Conservation (phyloP, 2,329 filamentous ascomycete species). For the Nannizziopsis arthrosporioides region DNA sequence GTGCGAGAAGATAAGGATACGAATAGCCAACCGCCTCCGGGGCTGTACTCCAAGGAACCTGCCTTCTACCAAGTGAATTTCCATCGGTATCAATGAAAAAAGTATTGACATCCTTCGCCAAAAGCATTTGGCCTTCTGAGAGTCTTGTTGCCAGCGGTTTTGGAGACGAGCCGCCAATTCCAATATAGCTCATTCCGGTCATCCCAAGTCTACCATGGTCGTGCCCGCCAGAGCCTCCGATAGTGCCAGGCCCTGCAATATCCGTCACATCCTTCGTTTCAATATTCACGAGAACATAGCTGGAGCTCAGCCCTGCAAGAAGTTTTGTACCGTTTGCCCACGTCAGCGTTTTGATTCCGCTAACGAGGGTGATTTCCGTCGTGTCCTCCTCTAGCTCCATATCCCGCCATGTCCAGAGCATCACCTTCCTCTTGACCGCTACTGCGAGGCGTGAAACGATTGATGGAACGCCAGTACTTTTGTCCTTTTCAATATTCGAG, state of each 20-base stretch:
- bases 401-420: conserved; percentile 93
- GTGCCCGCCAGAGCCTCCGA: conserved; percentile 52
- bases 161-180: conserved; percentile 79
- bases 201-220: conserved; percentile 69
- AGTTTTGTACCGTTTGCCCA: conserved; percentile 83
- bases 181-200: conserved; percentile 91
- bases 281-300: conserved; percentile 82
- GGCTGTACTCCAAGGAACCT: conserved; percentile 82
- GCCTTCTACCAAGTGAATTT: conserved; percentile 66
- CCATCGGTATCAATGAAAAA: conserved; percentile 79
- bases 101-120: conserved; percentile 97
- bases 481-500: conserved; percentile 87
- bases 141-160: conserved; percentile 78
- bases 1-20: conserved; percentile 83
- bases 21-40: conserved; percentile 91
- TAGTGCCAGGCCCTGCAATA: conserved; percentile 63
- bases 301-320: conserved; percentile 80
- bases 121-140: conserved; percentile 67
- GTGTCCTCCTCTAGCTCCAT: conserved; percentile 66
- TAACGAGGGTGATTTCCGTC: conserved; percentile 65
- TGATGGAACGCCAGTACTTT: conserved; percentile 73
- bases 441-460: conserved; percentile 88
- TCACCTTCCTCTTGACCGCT: conserved; percentile 76
- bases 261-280: conserved; percentile 62
- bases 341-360: conserved; percentile 75